phyloP scores from a whole-genome alignment of 192 early-diverging fungal genomes.

The Chytriomyces confervae region DNA sequence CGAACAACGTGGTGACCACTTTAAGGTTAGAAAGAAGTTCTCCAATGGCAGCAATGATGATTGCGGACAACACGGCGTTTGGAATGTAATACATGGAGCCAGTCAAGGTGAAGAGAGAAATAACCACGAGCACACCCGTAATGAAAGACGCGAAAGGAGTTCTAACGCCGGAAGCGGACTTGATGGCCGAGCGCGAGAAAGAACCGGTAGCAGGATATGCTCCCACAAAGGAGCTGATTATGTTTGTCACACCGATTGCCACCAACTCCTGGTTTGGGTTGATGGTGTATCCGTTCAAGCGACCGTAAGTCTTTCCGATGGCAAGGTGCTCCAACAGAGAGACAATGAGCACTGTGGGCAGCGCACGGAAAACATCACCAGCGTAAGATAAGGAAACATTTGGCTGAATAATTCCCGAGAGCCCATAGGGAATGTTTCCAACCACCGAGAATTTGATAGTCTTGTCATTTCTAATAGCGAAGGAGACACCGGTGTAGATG shows the following conservation, averaged over 20 bases:
- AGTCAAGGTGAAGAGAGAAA: slow-evolving; percentile 83
- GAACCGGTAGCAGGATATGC: slow-evolving; percentile 90
- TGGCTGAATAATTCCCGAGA: slow-evolving; percentile 47
- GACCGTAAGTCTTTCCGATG: slow-evolving; percentile 86
- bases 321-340: slow-evolving; percentile 90
- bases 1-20: slow-evolving; percentile 45
- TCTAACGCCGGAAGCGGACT: slow-evolving; percentile 83
- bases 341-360: slow-evolving; percentile 74
- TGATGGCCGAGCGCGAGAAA: slow-evolving; percentile 92
- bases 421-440: slow-evolving; percentile 74
- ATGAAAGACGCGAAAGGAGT: slow-evolving; percentile 81
- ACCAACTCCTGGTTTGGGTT: slow-evolving; percentile 89
- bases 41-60: slow-evolving; percentile 86
- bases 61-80: slow-evolving; percentile 74
- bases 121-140: slow-evolving; percentile 78
- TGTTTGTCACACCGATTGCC: slow-evolving; percentile 87
- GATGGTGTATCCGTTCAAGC: slow-evolving; percentile 82
- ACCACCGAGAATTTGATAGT: slow-evolving; percentile 62
- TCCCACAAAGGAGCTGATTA: slow-evolving; percentile 84
- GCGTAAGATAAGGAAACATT: slow-evolving; percentile 56
- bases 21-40: slow-evolving; percentile 73
- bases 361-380: slow-evolving; percentile 28
- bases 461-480: slow-evolving; percentile 57
- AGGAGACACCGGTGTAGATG: slow-evolving; percentile 76
- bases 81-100: slow-evolving; percentile 89